These are phyloP conservation scores for Leccinum griseonigrum DNA, from an alignment of 1,284 basidiomycete species.

Conservation along the genomic window DNA sequence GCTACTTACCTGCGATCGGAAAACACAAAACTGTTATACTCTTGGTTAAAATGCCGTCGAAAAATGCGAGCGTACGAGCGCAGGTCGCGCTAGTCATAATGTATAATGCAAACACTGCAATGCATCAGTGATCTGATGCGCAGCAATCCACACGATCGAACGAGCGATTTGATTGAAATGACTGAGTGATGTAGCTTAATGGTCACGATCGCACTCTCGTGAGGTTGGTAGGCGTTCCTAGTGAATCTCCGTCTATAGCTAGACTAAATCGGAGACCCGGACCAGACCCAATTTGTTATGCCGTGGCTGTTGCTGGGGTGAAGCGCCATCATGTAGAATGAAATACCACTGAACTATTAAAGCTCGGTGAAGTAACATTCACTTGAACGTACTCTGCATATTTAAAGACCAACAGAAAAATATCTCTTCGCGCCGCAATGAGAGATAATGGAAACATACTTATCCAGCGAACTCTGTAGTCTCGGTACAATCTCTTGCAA, in stretches of 20 bases:
- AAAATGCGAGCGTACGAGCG: not conserved
- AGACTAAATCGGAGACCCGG: not conserved
- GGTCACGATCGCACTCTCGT: not conserved
- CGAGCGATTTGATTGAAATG: not conserved
- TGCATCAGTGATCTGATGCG: not conserved
- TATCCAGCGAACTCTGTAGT: slow-evolving; percentile 46
- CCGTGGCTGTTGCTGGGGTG: not conserved
- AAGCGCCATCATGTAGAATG: not conserved
- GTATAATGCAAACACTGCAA: not conserved
- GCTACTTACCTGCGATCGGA: not conserved
- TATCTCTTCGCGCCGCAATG: slow-evolving; percentile 9
- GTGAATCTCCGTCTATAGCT: slow-evolving; percentile 18
- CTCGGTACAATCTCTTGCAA: slow-evolving; percentile 77
- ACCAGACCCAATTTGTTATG: not conserved
- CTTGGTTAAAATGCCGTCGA: not conserved
- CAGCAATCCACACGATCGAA: not conserved
- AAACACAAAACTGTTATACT: not conserved
- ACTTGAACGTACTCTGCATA: slow-evolving; percentile 13
- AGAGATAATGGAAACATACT: slow-evolving; percentile 11
- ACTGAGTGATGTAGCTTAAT: not conserved
- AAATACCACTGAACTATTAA: slow-evolving; percentile 2
- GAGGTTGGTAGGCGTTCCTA: slow-evolving; percentile 12
- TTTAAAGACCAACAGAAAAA: slow-evolving; percentile 12
- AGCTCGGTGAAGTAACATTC: slow-evolving; percentile 11
- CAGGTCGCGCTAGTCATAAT: not conserved